Conservation (phyloP, 257 asterid species). For the Capsicum rhomboideum region DNA sequence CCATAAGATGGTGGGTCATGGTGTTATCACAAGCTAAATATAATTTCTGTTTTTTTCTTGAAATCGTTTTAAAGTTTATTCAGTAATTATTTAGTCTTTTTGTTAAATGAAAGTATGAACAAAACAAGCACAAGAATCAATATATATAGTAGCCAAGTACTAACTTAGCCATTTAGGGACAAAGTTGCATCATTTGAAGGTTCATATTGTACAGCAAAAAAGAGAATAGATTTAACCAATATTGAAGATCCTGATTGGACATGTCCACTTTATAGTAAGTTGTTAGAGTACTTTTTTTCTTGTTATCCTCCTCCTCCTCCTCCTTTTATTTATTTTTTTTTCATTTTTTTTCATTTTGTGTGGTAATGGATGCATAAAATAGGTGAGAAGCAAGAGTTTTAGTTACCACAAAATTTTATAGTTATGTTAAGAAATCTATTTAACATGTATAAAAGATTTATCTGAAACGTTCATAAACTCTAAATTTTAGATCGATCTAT, state of each 20-base stretch:
- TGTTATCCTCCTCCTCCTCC: not conserved
- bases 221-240: not conserved
- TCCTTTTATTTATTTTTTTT: no score
- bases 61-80: not conserved
- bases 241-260: not conserved
- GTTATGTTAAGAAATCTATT: not conserved
- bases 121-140: not conserved
- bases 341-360: no score
- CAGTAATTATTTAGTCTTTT: not conserved
- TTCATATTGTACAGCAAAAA: not conserved
- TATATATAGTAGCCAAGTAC: not conserved
- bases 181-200: not conserved
- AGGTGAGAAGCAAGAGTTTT: not conserved
- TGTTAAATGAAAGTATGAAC: not conserved
- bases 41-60: not conserved
- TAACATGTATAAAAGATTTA: fast-evolving
- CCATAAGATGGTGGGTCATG: not conserved
- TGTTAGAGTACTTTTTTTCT: not conserved
- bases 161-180: not conserved
- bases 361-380: not conserved
- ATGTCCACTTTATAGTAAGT: not conserved
- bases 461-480: no score
- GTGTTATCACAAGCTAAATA: not conserved
- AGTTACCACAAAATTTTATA: not conserved
- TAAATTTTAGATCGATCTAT: not conserved